A percentile compares a stretch with the other conserved stretches of the same genome.
Evolutionary conservation across 192 early-diverging fungal genomes (phyloP).

Genomic region (Neocallimastix lanati): DNA sequence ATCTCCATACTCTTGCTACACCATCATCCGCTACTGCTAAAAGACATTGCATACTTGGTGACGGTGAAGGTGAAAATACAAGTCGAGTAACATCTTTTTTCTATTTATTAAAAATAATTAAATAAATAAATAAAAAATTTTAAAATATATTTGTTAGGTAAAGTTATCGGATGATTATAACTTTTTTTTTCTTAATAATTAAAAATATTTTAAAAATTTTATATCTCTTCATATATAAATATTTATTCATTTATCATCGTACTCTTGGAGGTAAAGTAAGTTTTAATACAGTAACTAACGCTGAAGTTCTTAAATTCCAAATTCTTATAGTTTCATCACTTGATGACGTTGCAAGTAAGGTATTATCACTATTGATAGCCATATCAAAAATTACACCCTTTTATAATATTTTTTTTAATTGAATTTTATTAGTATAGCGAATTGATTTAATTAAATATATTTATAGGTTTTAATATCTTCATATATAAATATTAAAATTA

Average conservation of each 20-base stretch:
- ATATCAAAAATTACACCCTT: slow-evolving; percentile 52
- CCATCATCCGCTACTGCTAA: slow-evolving; percentile 56
- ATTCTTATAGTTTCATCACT: slow-evolving; percentile 56
- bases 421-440: too few species aligned
- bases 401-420: background rate
- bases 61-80: slow-evolving; percentile 57
- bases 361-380: slow-evolving; percentile 57
- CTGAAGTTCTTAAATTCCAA: slow-evolving; percentile 53
- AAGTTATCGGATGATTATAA: too few species aligned
- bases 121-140: background rate
- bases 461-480: too few species aligned
- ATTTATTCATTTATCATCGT: too few species aligned
- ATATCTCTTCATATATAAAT: too few species aligned
- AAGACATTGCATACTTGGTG: slow-evolving; percentile 41
- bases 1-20: slow-evolving; percentile 50
- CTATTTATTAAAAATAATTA: slow-evolving; percentile 6
- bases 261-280: background rate
- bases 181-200: too few species aligned
- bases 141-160: too few species aligned
- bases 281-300: slow-evolving; percentile 43
- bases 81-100: slow-evolving; percentile 43
- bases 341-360: slow-evolving; percentile 56
- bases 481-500: too few species aligned
- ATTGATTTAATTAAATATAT: too few species aligned
- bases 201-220: too few species aligned